Conservation (phyloP, 2,329 filamentous ascomycete species). For the Coniosporium tulheliwenetii region DNA sequence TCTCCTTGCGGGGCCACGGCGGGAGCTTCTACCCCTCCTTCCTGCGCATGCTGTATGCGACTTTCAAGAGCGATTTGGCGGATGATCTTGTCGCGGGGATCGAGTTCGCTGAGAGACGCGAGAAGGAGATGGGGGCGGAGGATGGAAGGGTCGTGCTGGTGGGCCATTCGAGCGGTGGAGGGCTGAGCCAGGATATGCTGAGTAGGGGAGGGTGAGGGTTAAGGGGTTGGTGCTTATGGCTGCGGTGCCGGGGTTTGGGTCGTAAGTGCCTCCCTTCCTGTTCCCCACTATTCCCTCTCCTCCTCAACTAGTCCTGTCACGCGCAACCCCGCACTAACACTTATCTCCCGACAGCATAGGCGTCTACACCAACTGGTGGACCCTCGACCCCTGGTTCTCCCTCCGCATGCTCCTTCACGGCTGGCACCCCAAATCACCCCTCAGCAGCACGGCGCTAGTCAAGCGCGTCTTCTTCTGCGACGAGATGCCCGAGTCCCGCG, state of each 20-base stretch:
- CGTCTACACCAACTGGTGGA: conserved; percentile 32
- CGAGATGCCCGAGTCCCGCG: conserved; percentile 21
- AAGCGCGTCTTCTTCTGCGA: conserved; percentile 36
- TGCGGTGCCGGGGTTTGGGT: conserved; percentile 33
- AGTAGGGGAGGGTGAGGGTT: conserved; percentile 21
- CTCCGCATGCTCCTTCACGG: conserved; percentile 30
- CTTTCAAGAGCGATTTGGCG: conserved; percentile 24
- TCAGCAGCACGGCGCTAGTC: conserved; percentile 34
- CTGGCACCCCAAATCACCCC: conserved; percentile 35
- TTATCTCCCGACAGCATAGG: conserved; percentile 15
- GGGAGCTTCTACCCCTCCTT: conserved; percentile 36
- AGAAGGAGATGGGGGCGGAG: conserved; percentile 3
- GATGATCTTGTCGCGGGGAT: conserved; percentile 30
- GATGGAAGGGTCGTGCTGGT: conserved; percentile 25
- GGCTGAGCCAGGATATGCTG: conserved; percentile 33
- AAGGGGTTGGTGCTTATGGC: conserved; percentile 31
- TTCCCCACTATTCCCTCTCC: too few species aligned
- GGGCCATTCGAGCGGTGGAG: conserved; percentile 37
- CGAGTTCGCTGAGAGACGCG: conserved; percentile 8
- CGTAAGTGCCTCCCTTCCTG: conserved; percentile 17
- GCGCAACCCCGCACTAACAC: too few species aligned
- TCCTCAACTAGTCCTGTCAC: background rate
- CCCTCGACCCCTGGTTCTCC: conserved; percentile 32
- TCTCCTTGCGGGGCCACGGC: conserved; percentile 38
- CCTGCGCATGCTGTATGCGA: conserved; percentile 31